Evolutionary conservation across 2,329 filamentous ascomycete species (phyloP), one percentile per base, ranked within the genome.

Genomic region (Verticillium tricorpus): DNA sequence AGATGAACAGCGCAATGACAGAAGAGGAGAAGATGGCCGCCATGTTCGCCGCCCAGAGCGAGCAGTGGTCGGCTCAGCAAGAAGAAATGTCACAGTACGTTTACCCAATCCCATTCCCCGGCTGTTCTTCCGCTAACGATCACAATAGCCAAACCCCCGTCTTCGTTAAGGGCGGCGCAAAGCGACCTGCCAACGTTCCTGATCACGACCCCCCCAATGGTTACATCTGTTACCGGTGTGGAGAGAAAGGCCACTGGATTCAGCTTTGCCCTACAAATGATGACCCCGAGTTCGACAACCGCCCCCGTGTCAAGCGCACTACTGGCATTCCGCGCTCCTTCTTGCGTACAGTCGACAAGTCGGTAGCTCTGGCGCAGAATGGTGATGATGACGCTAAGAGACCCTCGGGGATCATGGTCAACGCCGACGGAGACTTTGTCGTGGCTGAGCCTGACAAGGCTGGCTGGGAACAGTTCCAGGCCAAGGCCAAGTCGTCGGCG

Each of bases 181-280:
- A 95, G 71, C 83, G 87, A 67, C 83, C 86, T 4, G 82, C 85
- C 62, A 91, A 91, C 66, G 90, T 96, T 32, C 95, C 95, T 4
- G 93, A 96, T 69, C 93, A 97, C 71, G 92, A 95, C 56, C 93
- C 95, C 2, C 95, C 95, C 1, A 90, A 91, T 60, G 93, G 93
- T 60, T 99, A 99, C 75, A 89, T 97, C 64, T 99, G 95, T 78
- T 97, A 97, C 74, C 89, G 95, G 58, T 99, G 95, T 76, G 91
- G 93, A 64, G 90, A 97, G 75, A 97, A 97, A 78, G 95, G 93
- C n/a, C 95, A 99, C 75, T 99, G 94, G 94, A 99, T 99, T 65
- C 94, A 98, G 78, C 86, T 92, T 59, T 99, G 95, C 72, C 95
- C 95, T 7, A 99, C 94, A n/a, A 99, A 99, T 74, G 92, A 97